Conservation (phyloP, 768 basidiomycete genomes). For the Royoungia palumana region DNA sequence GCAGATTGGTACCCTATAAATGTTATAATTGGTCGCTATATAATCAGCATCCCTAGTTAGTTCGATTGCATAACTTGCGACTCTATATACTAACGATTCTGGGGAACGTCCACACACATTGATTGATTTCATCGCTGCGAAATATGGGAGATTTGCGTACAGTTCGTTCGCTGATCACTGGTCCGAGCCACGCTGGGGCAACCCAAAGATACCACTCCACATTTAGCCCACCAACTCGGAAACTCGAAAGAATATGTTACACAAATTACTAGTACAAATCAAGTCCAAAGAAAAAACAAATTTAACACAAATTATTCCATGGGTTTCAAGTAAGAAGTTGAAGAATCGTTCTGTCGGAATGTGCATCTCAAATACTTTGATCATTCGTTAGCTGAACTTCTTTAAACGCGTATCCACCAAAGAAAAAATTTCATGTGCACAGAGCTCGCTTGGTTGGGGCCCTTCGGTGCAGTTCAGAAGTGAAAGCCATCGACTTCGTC, state of each 20-base stretch:
- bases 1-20: too few relatives aligned
- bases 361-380: neutral
- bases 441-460: constrained; percentile 17
- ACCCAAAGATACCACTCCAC: too few relatives aligned
- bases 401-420: neutral
- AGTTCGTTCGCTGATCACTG: too few relatives aligned
- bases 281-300: neutral
- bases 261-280: neutral
- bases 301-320: neutral
- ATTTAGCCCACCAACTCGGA: neutral
- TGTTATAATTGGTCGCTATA: too few relatives aligned
- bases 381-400: neutral
- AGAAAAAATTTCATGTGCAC: constrained; percentile 7
- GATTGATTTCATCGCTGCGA: too few relatives aligned
- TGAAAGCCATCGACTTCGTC: constrained; percentile 4
- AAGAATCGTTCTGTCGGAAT: neutral
- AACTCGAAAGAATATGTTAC: neutral
- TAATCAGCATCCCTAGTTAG: too few relatives aligned
- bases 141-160: too few relatives aligned
- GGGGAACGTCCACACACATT: too few relatives aligned
- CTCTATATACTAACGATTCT: too few relatives aligned
- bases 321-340: neutral
- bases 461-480: constrained; percentile 8
- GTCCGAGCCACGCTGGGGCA: too few relatives aligned
- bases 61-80: too few relatives aligned